A percentile compares a stretch with the other conserved stretches of the same genome.
These are phyloP conservation scores for Solanum virginianum DNA, from an alignment of 257 asterid species.

Conservation along the genomic window DNA sequence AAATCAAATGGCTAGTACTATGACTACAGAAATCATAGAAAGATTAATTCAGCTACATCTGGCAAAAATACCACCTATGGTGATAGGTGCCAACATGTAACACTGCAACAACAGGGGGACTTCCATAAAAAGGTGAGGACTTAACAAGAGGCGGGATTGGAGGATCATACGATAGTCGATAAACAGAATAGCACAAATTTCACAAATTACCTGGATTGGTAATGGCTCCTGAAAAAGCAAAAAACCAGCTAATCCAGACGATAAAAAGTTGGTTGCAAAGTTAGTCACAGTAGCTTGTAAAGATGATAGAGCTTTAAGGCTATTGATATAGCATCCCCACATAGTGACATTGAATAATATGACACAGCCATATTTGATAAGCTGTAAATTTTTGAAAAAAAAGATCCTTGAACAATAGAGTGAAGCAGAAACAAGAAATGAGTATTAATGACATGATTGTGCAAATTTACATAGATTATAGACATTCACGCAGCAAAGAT, in stretches of 20 bases:
- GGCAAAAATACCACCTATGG: background rate
- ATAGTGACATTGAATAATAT: slow-evolving; percentile 53
- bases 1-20: background rate
- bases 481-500: background rate
- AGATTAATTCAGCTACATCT: background rate
- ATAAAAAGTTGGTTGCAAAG: slow-evolving; percentile 74
- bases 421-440: background rate
- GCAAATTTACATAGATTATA: background rate
- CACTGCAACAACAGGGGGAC: background rate
- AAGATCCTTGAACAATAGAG: background rate
- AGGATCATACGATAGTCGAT: background rate
- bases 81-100: background rate
- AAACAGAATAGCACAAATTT: background rate
- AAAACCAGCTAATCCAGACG: slow-evolving; percentile 82
- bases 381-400: slow-evolving; percentile 15
- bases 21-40: background rate
- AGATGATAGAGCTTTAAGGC: slow-evolving; percentile 79
- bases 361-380: slow-evolving; percentile 52
- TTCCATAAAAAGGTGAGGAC: background rate
- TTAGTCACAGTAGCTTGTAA: slow-evolving; percentile 90
- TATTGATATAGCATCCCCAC: slow-evolving; percentile 97
- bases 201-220: slow-evolving; percentile 39
- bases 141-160: background rate
- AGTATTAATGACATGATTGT: background rate
- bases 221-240: slow-evolving; percentile 62